phyloP scores from a whole-genome alignment of 108 stramenopile species.

The Skeletonema marinoi region DNA sequence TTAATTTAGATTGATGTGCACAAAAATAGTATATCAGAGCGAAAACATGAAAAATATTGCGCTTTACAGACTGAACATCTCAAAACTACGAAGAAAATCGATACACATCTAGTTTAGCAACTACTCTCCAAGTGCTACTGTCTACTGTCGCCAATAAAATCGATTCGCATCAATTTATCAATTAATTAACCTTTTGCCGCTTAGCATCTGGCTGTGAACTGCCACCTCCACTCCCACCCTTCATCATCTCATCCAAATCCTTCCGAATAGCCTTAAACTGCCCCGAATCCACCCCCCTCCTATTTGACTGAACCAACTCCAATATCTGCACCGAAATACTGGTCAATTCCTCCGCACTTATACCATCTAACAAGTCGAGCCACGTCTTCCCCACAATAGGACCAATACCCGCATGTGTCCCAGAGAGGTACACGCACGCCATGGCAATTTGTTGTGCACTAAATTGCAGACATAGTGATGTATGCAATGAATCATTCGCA shows the following conservation, averaged over 20 bases:
- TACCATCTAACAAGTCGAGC: conserved; percentile 57
- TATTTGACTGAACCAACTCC: conserved; percentile 33
- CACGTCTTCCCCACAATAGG: conserved; percentile 54
- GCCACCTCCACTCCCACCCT: background rate
- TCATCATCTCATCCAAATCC: conserved; percentile 37
- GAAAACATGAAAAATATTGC: too few relatives aligned
- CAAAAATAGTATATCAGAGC: too few relatives aligned
- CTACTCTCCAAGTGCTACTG: background rate
- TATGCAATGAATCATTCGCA: conserved; percentile 87
- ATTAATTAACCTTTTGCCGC: conserved; percentile 19
- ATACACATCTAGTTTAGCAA: background rate
- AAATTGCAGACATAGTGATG: conserved; percentile 79
- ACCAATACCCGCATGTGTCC: conserved; percentile 59
- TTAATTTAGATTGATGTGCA: background rate
- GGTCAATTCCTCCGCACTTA: conserved; percentile 25
- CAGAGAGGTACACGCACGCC: conserved; percentile 73
- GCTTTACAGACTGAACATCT: too few relatives aligned
- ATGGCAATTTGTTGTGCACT: conserved; percentile 67
- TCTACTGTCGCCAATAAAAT: background rate
- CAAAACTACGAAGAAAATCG: too few relatives aligned
- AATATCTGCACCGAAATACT: conserved; percentile 35
- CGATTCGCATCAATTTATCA: background rate
- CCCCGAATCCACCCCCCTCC: conserved; percentile 19
- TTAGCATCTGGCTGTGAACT: conserved; percentile 13
- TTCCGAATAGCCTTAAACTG: conserved; percentile 30